Evolutionary conservation across 2,329 filamentous ascomycete genomes (phyloP).

Genomic region (Alternaria tenuissima): DNA sequence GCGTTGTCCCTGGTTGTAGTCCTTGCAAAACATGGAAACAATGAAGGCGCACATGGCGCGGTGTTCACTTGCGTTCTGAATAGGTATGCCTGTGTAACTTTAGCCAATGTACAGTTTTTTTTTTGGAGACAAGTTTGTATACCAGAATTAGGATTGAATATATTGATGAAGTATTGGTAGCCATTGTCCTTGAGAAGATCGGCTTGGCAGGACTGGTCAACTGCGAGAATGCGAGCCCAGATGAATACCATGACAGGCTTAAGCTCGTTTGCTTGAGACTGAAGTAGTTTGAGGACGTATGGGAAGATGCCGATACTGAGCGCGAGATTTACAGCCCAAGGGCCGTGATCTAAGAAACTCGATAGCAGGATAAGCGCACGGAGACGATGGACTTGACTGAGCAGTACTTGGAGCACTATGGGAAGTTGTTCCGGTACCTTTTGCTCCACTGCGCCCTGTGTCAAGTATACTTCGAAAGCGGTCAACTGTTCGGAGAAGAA

Average conservation of each 20-base stretch:
- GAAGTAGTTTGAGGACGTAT: conserved; percentile 95
- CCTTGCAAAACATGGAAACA: conserved; percentile 94
- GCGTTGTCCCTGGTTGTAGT: conserved; percentile 88
- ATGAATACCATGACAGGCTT: conserved; percentile 99
- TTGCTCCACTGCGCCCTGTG: conserved; percentile 81
- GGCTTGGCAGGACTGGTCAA: conserved; percentile 91
- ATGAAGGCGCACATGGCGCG: conserved; percentile 99
- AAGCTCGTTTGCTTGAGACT: conserved; percentile 91
- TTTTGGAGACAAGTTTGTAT: background rate
- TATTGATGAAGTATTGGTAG: conserved; percentile 94
- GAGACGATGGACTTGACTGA: conserved; percentile 94
- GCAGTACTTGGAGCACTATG: conserved; percentile 91
- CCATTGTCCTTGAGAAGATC: conserved; percentile 97
- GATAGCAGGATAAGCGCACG: conserved; percentile 90
- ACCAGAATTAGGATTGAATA: conserved; percentile 81
- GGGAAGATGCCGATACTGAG: conserved; percentile 98
- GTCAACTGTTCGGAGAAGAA: conserved; percentile 98
- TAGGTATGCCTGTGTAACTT: conserved; percentile 68
- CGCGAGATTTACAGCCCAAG: conserved; percentile 98
- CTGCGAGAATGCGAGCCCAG: conserved; percentile 94
- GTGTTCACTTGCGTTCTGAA: conserved; percentile 90
- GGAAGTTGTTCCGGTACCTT: conserved; percentile 93
- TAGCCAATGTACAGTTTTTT: conserved; percentile 10
- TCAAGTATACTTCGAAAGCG: conserved; percentile 95
- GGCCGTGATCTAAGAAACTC: conserved; percentile 92